These are phyloP conservation scores for Fusarium tuaranense DNA, from an alignment of 2,329 filamentous ascomycete species.

Conservation along the genomic window DNA sequence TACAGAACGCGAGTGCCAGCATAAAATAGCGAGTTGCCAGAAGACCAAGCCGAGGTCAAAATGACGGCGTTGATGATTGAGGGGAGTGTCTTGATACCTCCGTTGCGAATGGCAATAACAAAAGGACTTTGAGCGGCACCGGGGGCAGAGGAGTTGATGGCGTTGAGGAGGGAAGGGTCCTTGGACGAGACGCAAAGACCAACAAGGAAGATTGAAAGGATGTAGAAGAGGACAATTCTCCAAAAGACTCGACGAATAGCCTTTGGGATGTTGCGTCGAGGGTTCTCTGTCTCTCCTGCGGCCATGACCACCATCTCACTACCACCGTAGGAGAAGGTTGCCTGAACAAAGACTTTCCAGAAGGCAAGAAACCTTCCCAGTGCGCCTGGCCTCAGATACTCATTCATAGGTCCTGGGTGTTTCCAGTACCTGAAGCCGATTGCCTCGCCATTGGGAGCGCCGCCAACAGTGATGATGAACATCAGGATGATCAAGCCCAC, in stretches of 20 bases:
- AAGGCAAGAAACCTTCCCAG: slow-evolving; percentile 69
- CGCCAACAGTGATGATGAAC: slow-evolving; percentile 62
- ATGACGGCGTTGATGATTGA: slow-evolving; percentile 78
- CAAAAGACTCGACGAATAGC: slow-evolving; percentile 71
- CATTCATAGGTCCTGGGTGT: slow-evolving; percentile 58
- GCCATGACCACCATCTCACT: slow-evolving; percentile 73
- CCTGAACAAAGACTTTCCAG: slow-evolving; percentile 67
- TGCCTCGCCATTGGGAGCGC: slow-evolving; percentile 61
- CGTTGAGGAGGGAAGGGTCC: slow-evolving; percentile 67
- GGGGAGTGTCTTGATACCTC: slow-evolving; percentile 72
- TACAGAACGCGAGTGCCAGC: slow-evolving; percentile 77
- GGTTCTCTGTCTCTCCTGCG: slow-evolving; percentile 73
- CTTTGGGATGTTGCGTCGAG: slow-evolving; percentile 74
- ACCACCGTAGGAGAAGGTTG: slow-evolving; percentile 72
- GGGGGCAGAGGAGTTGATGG: slow-evolving; percentile 66
- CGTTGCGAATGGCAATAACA: slow-evolving; percentile 75
- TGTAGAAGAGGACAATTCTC: slow-evolving; percentile 73
- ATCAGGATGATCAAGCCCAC: slow-evolving; percentile 65
- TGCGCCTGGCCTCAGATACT: slow-evolving; percentile 59
- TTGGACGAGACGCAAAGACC: slow-evolving; percentile 74
- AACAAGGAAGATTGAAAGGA: slow-evolving; percentile 70
- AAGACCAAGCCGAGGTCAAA: slow-evolving; percentile 73
- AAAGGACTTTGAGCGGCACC: slow-evolving; percentile 62
- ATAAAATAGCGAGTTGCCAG: slow-evolving; percentile 72
- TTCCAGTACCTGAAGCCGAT: slow-evolving; percentile 57